Evolutionary conservation across 768 basidiomycete genomes (phyloP).

Genomic region (Cyclocybe aegerita): DNA sequence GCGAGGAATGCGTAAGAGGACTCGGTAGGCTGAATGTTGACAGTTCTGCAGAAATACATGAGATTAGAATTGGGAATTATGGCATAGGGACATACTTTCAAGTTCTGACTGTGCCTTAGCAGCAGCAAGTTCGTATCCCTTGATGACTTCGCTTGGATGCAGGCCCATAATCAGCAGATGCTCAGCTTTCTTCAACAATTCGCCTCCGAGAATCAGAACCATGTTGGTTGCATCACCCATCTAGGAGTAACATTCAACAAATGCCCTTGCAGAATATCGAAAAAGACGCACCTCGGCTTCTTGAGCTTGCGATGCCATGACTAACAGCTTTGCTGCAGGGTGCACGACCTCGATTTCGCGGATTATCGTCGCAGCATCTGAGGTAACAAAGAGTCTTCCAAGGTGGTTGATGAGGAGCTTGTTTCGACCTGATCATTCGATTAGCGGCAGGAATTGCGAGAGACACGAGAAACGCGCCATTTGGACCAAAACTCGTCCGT

Average conservation of each 20-base stretch:
- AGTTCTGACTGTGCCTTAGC: conserved; percentile 83
- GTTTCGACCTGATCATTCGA: conserved; percentile 69
- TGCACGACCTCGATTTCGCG: conserved; percentile 98
- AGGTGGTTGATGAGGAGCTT: conserved; percentile 98
- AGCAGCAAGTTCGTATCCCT: conserved; percentile 92
- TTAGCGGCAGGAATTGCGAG: background rate
- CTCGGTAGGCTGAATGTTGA: conserved; percentile 67
- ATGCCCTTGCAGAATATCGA: background rate
- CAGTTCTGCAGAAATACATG: conserved; percentile 47
- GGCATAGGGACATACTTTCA: conserved; percentile 63
- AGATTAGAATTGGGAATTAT: no score
- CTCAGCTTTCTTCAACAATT: conserved; percentile 92
- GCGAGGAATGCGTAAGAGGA: conserved; percentile 68
- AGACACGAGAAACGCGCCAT: conserved; percentile 57
- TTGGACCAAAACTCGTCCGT: conserved; percentile 94
- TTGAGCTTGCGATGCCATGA: conserved; percentile 97
- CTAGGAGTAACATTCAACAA: conserved; percentile 34
- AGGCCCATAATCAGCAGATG: conserved; percentile 93
- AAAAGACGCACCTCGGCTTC: conserved; percentile 75
- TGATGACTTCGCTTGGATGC: conserved; percentile 93
- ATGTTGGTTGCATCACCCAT: conserved; percentile 98
- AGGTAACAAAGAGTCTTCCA: conserved; percentile 93
- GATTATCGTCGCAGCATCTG: conserved; percentile 98
- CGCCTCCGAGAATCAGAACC: conserved; percentile 93
- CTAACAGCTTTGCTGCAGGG: conserved; percentile 97